Evolutionary conservation across 108 stramenopile genomes (phyloP), one percentile per base, ranked within the genome.

Genomic region (Pseudonitzschia multiseries): DNA sequence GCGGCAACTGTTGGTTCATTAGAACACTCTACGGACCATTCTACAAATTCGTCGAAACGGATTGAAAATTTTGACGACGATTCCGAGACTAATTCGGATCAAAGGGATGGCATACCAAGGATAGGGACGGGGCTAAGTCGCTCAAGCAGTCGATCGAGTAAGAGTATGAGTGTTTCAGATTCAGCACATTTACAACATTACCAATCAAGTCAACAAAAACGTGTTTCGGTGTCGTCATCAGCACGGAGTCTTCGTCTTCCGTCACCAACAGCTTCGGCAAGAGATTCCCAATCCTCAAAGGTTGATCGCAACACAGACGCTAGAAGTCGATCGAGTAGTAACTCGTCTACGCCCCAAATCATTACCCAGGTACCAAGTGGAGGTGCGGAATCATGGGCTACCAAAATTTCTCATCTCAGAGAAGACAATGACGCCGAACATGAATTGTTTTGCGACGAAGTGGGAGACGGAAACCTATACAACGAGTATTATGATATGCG

Each of bases 401-500:
- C 84, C 13, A 81, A 89, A 80, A 82, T 94, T 28, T 46, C 69
- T 31, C 56, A 68, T 20, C 74, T 89, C 8, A 82, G 93, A 52
- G 83, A 92, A 46, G 84, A 75, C 22, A 84, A 84, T 60, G 68
- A 73, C 8, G 67, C 32, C 9, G 86, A 91, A 65, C 87, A 93
- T 54, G 82, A 80, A 69, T 57, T 84, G 22, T 80, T 85, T 53
- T 29, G 76, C 13, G 71, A 73, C 31, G 71, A 74, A 54, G n/a
- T 46, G 27, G 57, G 53, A 10, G 70, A 73, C 65, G 60, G 69
- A 24, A 62, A 70, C 44, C 41, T 60, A 1, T 40, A 71, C 14
- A 51, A 71, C 17, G 56, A 73, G 51, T 86, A 88, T 13, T 88
- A 90, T 44, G 87, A 94, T 44, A 91, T 91, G 91, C 72, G 89